phyloP scores from a whole-genome alignment of 148 eudicot species.

The Heliamphora exappendiculata region DNA sequence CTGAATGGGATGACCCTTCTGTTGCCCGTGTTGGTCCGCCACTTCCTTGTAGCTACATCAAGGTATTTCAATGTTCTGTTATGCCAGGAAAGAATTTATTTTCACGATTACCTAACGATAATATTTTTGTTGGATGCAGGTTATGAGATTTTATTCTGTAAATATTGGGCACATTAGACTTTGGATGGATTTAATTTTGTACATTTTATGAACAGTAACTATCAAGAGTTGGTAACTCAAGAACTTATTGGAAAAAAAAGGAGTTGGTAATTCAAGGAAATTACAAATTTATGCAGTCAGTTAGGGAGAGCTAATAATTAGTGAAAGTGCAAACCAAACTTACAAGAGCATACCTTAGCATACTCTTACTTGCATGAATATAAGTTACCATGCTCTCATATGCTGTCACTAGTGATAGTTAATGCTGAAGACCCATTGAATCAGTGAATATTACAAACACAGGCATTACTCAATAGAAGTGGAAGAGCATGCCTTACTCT shows the following conservation, averaged over 20 bases:
- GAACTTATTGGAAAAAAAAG: too few species aligned
- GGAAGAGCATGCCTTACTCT: not conserved
- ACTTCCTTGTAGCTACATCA: slow-evolving; percentile 81
- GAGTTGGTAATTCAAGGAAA: not conserved
- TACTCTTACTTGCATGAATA: not conserved
- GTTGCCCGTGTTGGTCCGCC: slow-evolving; percentile 99
- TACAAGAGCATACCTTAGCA: not conserved
- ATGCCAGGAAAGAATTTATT: not conserved
- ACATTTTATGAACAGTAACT: not conserved
- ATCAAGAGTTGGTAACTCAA: not conserved
- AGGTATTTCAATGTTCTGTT: slow-evolving; percentile 42
- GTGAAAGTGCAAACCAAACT: not conserved
- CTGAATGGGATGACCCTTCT: slow-evolving; percentile 72
- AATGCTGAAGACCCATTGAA: too few species aligned
- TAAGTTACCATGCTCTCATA: not conserved
- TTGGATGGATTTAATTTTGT: not conserved
- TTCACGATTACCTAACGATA: not conserved
- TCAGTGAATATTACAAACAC: too few species aligned
- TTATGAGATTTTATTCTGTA: not conserved
- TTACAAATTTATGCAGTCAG: not conserved
- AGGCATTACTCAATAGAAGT: too few species aligned
- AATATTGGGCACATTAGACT: not conserved
- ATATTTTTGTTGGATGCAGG: not conserved
- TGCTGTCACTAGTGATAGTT: too few species aligned
- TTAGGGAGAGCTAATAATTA: not conserved